Evolutionary conservation across 345 rosid species (phyloP).

Genomic region (Populus deltoides): DNA sequence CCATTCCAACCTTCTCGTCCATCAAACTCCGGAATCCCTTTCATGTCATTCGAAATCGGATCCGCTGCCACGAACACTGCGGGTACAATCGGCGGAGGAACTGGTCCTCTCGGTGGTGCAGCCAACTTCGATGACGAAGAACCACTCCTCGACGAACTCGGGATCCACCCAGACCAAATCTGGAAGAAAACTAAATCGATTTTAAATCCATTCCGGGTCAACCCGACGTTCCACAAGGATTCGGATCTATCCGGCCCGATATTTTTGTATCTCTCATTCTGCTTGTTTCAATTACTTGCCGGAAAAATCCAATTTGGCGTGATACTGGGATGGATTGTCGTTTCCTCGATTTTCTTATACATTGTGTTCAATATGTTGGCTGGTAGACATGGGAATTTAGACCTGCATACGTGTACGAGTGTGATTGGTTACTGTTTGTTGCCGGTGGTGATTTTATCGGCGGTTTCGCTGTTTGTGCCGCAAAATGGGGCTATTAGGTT

Average conservation of each 20-base stretch:
- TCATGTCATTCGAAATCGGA: conserved; percentile 92
- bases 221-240: conserved; percentile 62
- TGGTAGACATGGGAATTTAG: conserved; percentile 74
- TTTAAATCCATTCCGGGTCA: conserved; percentile 72
- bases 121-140: conserved; percentile 81
- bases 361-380: conserved; percentile 92
- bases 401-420: conserved; percentile 90
- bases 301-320: conserved; percentile 94
- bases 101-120: conserved; percentile 20
- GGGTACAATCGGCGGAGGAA: conserved; percentile 47
- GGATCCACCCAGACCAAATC: conserved; percentile 96
- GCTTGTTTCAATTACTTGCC: conserved; percentile 81
- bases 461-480: conserved; percentile 72
- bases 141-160: conserved; percentile 93
- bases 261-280: conserved; percentile 68
- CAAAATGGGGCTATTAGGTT: conserved; percentile 52
- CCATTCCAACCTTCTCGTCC: conserved; percentile 84
- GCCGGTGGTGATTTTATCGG: conserved; percentile 79
- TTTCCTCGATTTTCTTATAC: conserved; percentile 81
- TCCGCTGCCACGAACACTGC: conserved; percentile 47
- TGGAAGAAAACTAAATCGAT: conserved; percentile 85
- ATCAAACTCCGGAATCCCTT: conserved; percentile 63
- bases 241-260: conserved; percentile 91
- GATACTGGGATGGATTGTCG: conserved; percentile 91
- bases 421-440: conserved; percentile 78